Evolutionary conservation across 257 asterid species (phyloP).

Genomic region (Fraxinus anomala): DNA sequence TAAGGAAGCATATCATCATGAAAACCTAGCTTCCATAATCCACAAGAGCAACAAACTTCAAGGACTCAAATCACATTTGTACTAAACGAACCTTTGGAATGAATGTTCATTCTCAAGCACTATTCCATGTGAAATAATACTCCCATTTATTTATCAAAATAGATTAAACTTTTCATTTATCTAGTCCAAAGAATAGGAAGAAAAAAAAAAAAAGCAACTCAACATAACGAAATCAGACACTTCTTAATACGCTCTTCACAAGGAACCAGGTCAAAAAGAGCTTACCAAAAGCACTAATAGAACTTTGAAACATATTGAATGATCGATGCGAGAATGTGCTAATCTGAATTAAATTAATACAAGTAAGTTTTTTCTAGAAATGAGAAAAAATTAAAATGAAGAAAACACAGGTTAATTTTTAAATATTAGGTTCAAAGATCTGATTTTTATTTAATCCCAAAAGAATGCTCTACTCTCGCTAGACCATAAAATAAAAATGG

Average conservation of each 20-base stretch:
- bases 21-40: neutral
- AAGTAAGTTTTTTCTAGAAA: neutral
- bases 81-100: neutral
- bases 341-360: neutral
- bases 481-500: neutral
- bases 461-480: too few relatives aligned
- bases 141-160: neutral
- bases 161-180: neutral
- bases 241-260: too few relatives aligned
- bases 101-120: neutral
- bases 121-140: neutral
- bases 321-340: neutral
- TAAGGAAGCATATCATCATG: too few relatives aligned
- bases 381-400: neutral
- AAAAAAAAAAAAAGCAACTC: neutral
- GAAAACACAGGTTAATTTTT: neutral
- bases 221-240: too few relatives aligned
- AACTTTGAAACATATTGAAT: neutral
- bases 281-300: neutral
- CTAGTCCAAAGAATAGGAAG: neutral
- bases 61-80: neutral
- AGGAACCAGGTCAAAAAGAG: neutral
- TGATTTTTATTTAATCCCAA: conserved; percentile 2
- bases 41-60: neutral
- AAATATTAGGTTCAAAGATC: conserved; percentile 15